A percentile compares a stretch with the other conserved stretches of the same genome.
Conservation (phyloP, 495 filamentous ascomycete species). For the Penicillium coprophilum region DNA sequence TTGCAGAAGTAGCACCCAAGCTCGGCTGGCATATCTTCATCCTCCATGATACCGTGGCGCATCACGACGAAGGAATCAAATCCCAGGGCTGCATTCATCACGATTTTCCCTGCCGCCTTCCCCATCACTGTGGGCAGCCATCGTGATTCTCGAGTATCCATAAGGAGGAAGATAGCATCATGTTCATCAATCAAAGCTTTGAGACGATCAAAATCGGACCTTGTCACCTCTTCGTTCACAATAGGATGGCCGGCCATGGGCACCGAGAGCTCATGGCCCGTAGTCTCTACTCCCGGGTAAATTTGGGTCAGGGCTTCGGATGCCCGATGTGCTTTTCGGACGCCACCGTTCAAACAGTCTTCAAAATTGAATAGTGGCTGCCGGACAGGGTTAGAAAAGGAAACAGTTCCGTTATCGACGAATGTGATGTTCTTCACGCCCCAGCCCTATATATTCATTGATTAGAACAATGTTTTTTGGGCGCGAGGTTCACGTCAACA, state of each 20-base stretch:
- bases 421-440: conserved; percentile 96
- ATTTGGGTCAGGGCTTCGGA: conserved; percentile 81
- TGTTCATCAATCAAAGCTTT: conserved; percentile 77
- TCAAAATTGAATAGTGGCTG: conserved; percentile 89
- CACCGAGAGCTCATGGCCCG: conserved; percentile 76
- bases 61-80: conserved; percentile 98
- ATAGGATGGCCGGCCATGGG: conserved; percentile 95
- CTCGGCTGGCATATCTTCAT: conserved; percentile 45
- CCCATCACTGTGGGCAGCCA: conserved; percentile 99
- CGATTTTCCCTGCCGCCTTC: conserved; percentile 87
- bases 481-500: conserved; percentile 3
- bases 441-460: conserved; percentile 61
- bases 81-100: conserved; percentile 92
- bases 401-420: conserved; percentile 89
- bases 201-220: conserved; percentile 71
- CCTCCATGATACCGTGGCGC: conserved; percentile 71
- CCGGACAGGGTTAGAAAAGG: conserved; percentile 95
- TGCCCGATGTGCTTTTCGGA: conserved; percentile 77
- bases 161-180: conserved; percentile 90
- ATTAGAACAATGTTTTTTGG: neutral
- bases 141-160: conserved; percentile 92
- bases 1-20: conserved; percentile 98
- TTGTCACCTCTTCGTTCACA: conserved; percentile 62
- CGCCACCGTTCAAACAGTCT: conserved; percentile 84
- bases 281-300: conserved; percentile 83